Evolutionary conservation across 768 basidiomycete genomes (phyloP).

Genomic region (Mycena leptocephala): DNA sequence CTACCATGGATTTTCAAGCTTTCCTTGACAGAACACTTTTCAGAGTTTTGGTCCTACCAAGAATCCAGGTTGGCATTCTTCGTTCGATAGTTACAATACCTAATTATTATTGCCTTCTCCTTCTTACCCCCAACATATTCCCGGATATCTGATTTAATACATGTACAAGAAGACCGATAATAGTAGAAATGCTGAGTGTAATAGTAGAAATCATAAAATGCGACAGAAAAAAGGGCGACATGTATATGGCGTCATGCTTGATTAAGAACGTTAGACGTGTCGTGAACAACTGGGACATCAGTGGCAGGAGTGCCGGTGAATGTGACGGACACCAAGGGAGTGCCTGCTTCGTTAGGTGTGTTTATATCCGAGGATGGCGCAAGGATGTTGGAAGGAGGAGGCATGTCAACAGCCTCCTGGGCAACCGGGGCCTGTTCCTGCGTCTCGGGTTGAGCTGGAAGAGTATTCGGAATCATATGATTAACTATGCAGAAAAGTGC

Average conservation of each 20-base stretch:
- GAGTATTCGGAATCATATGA: conserved; percentile 48
- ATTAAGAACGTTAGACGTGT: neutral
- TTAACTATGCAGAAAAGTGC: conserved; percentile 50
- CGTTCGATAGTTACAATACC: no score
- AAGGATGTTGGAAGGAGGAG: conserved; percentile 48
- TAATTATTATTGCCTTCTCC: neutral
- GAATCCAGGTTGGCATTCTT: no score
- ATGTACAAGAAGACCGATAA: conserved; percentile 5
- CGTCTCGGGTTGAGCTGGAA: conserved; percentile 3
- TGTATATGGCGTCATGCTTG: neutral
- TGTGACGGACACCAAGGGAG: conserved; percentile 47
- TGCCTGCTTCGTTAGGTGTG: conserved; percentile 6
- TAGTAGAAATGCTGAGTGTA: conserved; percentile 8
- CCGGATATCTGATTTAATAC: neutral
- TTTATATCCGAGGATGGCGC: neutral
- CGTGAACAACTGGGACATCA: conserved; percentile 12
- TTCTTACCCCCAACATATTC: neutral
- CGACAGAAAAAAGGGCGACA: neutral
- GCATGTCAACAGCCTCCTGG: conserved; percentile 69
- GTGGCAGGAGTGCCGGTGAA: neutral
- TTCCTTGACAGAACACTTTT: no score
- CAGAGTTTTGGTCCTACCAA: no score
- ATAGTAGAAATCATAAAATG: conserved; percentile 4
- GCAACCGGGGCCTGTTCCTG: conserved; percentile 53
- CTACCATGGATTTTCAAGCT: no score